A percentile compares a stretch with the other conserved stretches of the same genome.
These are phyloP conservation scores for Senna tora DNA, from an alignment of 306 rosid species.

Conservation along the genomic window DNA sequence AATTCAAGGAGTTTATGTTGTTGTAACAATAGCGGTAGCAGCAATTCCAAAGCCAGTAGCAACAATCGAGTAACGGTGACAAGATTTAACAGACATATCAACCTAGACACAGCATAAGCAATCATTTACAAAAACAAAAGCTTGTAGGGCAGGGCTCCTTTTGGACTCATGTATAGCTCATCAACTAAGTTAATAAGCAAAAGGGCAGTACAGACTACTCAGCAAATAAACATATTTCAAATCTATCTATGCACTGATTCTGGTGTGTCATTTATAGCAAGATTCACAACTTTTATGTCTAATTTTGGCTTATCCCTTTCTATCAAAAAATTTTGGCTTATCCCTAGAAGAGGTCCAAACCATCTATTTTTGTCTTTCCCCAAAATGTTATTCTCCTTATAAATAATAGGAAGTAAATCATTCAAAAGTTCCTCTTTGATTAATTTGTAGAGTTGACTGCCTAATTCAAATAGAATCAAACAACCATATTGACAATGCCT, in stretches of 20 bases:
- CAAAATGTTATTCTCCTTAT: neutral
- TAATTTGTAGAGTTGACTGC: no score
- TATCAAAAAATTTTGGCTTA: neutral
- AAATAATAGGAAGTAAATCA: neutral
- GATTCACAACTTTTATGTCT: neutral
- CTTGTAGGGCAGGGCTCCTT: constrained; percentile 6
- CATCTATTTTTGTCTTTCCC: neutral
- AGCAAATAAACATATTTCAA: constrained; percentile 12
- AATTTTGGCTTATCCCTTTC: neutral
- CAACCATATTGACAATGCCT: neutral
- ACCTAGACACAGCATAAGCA: constrained; percentile 1
- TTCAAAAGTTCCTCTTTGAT: neutral
- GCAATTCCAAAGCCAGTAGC: neutral
- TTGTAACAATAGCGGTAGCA: neutral
- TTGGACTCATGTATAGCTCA: constrained; percentile 14
- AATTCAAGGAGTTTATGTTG: neutral
- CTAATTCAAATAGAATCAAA: neutral
- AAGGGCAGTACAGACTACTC: constrained; percentile 3
- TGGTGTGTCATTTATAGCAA: neutral
- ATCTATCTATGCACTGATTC: neutral
- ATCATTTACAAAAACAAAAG: neutral
- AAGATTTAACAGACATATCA: constrained; percentile 30
- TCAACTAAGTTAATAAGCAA: neutral
- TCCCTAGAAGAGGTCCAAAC: constrained; percentile 9
- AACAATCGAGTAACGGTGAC: neutral